Evolutionary conservation across 768 basidiomycete species (phyloP).

Genomic region (Boletus reticuloceps): DNA sequence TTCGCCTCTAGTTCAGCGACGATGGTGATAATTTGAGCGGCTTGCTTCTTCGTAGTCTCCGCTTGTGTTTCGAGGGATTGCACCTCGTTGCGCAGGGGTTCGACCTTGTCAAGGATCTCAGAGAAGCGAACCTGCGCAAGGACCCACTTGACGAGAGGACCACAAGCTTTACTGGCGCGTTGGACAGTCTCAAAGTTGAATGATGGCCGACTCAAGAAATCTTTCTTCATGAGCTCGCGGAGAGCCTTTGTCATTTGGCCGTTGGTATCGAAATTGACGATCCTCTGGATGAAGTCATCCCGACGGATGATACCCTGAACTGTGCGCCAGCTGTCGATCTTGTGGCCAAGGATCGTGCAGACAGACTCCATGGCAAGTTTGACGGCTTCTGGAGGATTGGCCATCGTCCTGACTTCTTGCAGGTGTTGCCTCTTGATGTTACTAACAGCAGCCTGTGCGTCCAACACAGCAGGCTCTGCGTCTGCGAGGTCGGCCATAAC

Average conservation of each 20-base stretch:
- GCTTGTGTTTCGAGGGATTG: constrained; percentile 90
- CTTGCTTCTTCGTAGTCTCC: constrained; percentile 93
- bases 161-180: constrained; percentile 94
- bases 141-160: constrained; percentile 97
- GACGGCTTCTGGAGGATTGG: constrained; percentile 96
- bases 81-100: constrained; percentile 94
- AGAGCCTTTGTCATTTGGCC: constrained; percentile 86
- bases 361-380: constrained; percentile 99
- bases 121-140: constrained; percentile 97
- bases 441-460: constrained; percentile 94
- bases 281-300: constrained; percentile 94
- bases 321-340: constrained; percentile 94
- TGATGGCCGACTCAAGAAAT: constrained; percentile 85
- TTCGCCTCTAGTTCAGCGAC: constrained; percentile 90
- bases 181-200: constrained; percentile 97
- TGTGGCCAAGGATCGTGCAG: constrained; percentile 93
- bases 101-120: constrained; percentile 95
- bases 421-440: constrained; percentile 95
- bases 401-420: constrained; percentile 97
- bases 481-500: constrained; percentile 96
- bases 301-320: constrained; percentile 94
- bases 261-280: constrained; percentile 93
- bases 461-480: constrained; percentile 94
- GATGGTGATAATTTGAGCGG: constrained; percentile 84
- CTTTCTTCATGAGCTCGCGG: constrained; percentile 88